Base-by-base conservation (phyloP, 768 basidiomycete genomes). In the Podaxis carcinomalis region DNA sequence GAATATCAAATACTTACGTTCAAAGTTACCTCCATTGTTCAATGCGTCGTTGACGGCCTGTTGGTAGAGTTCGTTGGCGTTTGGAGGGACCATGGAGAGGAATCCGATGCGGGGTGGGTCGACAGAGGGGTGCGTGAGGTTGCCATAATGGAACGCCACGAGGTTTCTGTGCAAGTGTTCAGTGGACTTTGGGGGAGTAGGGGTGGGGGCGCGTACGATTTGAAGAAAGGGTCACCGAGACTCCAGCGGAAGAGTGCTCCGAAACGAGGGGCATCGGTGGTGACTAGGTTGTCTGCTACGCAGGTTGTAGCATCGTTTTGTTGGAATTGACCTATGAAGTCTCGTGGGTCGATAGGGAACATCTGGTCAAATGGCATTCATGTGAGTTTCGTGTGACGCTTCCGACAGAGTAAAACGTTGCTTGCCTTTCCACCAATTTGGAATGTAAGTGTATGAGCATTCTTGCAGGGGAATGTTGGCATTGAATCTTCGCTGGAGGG, bases 341-440 rank as follows among this genome's bases (percentile, higher is more conserved):
- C 89, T 21, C 87, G 81, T 4, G 89, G 87, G 68, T 90, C 89
- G 32, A 89, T 78, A 0, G 87, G 83, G 67, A 90, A 90, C 61
- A 80, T 76, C 73, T 78, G 68, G 36, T 13, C 27, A 19, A 19
- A 16, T 27, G 37, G 28, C 11, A 39, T 5, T 37, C 27, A 36
- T 14, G 47, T 61, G 13, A 56, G 9, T 56, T 32, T 2, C 16
- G 9, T 44, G 6, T 9, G 6, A 3, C 7, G 19, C 42, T 19
- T 21, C n/a, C 9, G 6, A 3, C 13, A 2, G 2, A 19, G 42
- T 44, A 44, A 19, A 21, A n/a, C 4, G 3, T 2, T 5, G n/a
- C 58, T 21, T 54, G 78, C 76, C 70, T 79, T 73, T 19, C 89
- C 87, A 37, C 86, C 87, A 49, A 90, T 87, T 64, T 83, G 71